These are phyloP conservation scores for Fraxinus nigra DNA, from an alignment of 305 asterid genomes.

Conservation along the genomic window DNA sequence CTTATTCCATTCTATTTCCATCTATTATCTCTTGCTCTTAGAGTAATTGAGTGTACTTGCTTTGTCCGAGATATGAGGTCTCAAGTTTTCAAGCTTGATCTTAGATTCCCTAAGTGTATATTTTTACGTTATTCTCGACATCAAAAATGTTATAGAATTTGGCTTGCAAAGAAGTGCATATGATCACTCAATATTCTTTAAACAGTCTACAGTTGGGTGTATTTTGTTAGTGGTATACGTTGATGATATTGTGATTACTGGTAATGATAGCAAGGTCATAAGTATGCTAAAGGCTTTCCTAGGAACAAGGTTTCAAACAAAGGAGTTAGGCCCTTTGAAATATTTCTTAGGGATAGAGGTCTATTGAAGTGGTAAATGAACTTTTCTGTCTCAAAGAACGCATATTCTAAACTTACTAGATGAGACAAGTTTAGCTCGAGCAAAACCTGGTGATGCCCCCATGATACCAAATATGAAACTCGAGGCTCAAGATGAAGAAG, in stretches of 20 bases:
- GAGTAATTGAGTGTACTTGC: background rate
- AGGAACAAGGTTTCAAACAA: background rate
- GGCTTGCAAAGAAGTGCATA: background rate
- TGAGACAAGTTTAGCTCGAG: background rate
- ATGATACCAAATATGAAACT: background rate
- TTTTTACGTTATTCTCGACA: background rate
- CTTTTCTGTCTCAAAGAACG: background rate
- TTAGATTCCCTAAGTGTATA: background rate
- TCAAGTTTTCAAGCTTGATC: background rate
- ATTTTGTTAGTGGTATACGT: background rate
- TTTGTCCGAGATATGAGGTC: background rate
- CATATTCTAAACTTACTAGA: background rate
- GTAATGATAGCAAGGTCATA: background rate
- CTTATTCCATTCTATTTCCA: background rate
- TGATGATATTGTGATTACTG: background rate
- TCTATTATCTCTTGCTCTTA: background rate
- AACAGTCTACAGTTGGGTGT: background rate
- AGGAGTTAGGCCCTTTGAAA: background rate
- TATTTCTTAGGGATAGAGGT: background rate
- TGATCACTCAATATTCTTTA: background rate
- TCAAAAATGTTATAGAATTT: background rate
- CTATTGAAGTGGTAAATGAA: background rate
- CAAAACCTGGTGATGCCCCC: background rate
- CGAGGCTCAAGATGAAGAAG: background rate
- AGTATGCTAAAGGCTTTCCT: background rate